Percentiles rank a stretch among this genome's conserved stretches.
Conservation (phyloP, 2,329 filamentous ascomycete genomes). For the Colletotrichum eleusines region DNA sequence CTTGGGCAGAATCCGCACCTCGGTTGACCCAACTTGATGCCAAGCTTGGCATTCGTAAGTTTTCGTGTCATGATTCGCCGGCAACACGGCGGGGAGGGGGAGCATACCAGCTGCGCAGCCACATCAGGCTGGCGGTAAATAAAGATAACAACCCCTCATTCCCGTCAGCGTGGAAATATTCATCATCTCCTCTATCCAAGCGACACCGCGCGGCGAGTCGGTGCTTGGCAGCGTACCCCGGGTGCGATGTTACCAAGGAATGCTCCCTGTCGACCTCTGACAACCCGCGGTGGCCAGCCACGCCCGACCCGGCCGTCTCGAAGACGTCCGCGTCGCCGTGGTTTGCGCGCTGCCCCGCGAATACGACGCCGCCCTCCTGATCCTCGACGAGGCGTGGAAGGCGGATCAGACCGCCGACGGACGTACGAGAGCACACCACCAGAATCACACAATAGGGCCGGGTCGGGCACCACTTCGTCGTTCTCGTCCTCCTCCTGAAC, state of each 20-base stretch:
- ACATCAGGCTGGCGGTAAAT: not conserved
- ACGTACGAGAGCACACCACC: conserved; percentile 35
- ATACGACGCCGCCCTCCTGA: conserved; percentile 46
- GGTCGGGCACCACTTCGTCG: conserved; percentile 47
- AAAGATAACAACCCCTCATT: not conserved
- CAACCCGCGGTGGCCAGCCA: not conserved
- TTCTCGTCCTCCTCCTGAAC: conserved; percentile 46
- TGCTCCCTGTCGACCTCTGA: not conserved
- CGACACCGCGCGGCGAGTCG: not conserved
- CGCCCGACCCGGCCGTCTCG: not conserved
- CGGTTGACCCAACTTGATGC: not conserved
- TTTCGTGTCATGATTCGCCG: not conserved
- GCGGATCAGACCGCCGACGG: conserved; percentile 35
- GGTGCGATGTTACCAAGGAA: not conserved
- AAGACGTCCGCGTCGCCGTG: conserved; percentile 51
- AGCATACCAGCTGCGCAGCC: not conserved
- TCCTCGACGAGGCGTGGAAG: conserved; percentile 50
- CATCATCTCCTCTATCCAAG: not conserved
- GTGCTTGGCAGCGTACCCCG: not conserved
- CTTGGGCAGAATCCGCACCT: not conserved
- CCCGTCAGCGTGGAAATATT: not conserved
- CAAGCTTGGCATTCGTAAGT: not conserved
- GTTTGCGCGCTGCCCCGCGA: conserved; percentile 52
- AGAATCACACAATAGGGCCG: conserved; percentile 47
- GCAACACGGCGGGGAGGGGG: no score